Percentiles rank a stretch among this genome's conserved stretches.
Conservation (phyloP, 75 land plant genomes). For the Adiantum capillusveneris region DNA sequence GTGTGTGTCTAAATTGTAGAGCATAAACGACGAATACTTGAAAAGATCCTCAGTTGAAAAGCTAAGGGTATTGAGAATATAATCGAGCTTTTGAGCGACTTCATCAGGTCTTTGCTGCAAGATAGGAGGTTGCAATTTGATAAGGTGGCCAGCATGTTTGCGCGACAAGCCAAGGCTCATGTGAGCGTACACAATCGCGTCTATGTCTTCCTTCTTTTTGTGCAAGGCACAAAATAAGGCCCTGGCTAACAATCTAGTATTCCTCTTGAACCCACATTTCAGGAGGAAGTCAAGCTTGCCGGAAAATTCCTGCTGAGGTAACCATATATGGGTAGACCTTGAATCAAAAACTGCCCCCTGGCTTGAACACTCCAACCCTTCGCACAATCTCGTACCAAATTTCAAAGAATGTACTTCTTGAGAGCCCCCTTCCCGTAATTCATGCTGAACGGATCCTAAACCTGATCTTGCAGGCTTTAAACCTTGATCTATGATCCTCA, state of each 20-base stretch:
- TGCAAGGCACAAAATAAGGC: not conserved
- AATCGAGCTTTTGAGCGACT: not conserved
- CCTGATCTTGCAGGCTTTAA: too few species aligned
- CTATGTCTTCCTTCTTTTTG: not conserved
- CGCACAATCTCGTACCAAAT: too few species aligned
- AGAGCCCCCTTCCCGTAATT: too few species aligned
- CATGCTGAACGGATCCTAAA: too few species aligned
- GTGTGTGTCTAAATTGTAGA: not conserved
- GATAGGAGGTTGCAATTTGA: not conserved
- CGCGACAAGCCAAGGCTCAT: not conserved
- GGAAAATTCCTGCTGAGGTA: not conserved
- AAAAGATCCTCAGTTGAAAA: constrained; percentile 1
- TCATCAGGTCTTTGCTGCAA: not conserved
- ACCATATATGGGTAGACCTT: too few species aligned
- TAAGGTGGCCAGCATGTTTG: not conserved
- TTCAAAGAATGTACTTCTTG: too few species aligned
- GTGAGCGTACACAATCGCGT: not conserved
- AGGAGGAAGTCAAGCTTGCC: not conserved
- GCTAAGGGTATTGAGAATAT: not conserved
- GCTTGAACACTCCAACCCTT: not conserved
- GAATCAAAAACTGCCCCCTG: not conserved
- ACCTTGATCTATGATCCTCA: too few species aligned
- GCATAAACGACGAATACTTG: constrained; percentile 2
- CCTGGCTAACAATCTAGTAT: not conserved
- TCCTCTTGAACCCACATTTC: constrained; percentile 3